Base-by-base conservation (phyloP, 768 basidiomycete species). In the Galerina sulciceps region DNA sequence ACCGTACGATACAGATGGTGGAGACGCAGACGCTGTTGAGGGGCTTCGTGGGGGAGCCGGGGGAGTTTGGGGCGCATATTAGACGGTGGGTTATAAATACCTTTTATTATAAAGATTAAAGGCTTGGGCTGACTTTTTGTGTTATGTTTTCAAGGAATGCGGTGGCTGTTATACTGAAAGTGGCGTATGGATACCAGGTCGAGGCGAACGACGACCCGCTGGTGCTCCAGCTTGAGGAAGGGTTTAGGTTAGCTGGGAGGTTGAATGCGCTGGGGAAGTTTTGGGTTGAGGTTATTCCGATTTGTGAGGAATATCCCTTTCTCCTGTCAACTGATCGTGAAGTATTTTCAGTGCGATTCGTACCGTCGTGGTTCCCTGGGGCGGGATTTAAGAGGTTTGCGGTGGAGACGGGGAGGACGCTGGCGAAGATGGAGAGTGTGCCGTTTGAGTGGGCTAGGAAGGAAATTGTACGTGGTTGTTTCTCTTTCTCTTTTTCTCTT, bases 281-380 rank as follows among this genome's bases (percentile, higher is more conserved):
- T 64, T 68, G 68, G 31, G 75, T 82, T 4, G 79, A 81, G 57
- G 70, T 65, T 13, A 72, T 78, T 46, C 80, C 79, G 3, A 58
- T 71, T 26, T 60, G 79, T 80, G 51, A 48, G 73, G 5, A 15
- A 17, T 40, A n/a, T 18, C 50, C 26, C 41, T 17, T 56, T 38
- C 51, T 15, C 10, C 53, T 8, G 4, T 41, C n/a, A 20, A 20
- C 10, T 15, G 18, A n/a, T 14, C 6, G 2, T 17, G 10, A n/a
- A 40, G 11, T 22, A 20, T 41, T 9, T 59, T 6, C 20, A 80
- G 79, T 79, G 48, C 67, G 73, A 34, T 74, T 69, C 59, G 18
- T 81, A 1, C 80, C 80, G 0, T 63, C 65, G 0, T 80, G 80
- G 79, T 71, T 82, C 52, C 79, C 81, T 18, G 75, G 79, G 4